Conservation (phyloP, 306 rosid species). For the Vachellia collinsii region DNA sequence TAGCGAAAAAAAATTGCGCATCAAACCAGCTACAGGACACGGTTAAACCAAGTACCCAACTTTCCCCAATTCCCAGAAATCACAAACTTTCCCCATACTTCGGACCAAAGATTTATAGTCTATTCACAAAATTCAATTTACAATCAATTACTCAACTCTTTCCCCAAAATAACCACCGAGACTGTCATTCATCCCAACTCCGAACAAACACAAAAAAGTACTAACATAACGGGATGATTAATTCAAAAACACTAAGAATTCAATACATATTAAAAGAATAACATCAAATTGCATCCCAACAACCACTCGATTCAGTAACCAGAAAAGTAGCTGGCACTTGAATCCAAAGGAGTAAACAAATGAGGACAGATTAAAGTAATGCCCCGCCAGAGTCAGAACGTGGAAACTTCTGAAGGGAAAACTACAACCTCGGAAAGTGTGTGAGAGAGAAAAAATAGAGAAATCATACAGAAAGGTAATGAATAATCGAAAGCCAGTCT, state of each 20-base stretch:
- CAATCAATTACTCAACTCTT: not conserved
- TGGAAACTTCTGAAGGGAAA: not conserved
- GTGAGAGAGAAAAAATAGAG: not conserved
- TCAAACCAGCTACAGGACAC: constrained; percentile 6
- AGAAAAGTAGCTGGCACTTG: constrained; percentile 19
- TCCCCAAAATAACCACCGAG: not conserved
- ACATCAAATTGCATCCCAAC: constrained; percentile 17
- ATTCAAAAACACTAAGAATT: not conserved
- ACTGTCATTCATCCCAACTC: not conserved
- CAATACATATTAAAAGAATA: not conserved
- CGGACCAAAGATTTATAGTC: not conserved
- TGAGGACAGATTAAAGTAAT: not conserved
- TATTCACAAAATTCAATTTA: not conserved
- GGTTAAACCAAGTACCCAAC: not conserved
- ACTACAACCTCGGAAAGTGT: not conserved
- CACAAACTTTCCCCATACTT: not conserved
- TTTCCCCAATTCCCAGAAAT: not conserved
- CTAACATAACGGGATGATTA: not conserved
- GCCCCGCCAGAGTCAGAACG: constrained; percentile 1
- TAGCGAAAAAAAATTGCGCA: not conserved
- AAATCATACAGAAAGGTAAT: not conserved
- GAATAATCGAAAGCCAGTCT: constrained; percentile 10
- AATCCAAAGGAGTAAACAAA: constrained; percentile 21
- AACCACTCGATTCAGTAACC: constrained; percentile 11
- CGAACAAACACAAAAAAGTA: constrained; percentile 6